A percentile compares a stretch with the other conserved stretches of the same genome.
Evolutionary conservation across 495 filamentous ascomycete genomes (phyloP).

Genomic region (Pyrenopolyporus hunteri): DNA sequence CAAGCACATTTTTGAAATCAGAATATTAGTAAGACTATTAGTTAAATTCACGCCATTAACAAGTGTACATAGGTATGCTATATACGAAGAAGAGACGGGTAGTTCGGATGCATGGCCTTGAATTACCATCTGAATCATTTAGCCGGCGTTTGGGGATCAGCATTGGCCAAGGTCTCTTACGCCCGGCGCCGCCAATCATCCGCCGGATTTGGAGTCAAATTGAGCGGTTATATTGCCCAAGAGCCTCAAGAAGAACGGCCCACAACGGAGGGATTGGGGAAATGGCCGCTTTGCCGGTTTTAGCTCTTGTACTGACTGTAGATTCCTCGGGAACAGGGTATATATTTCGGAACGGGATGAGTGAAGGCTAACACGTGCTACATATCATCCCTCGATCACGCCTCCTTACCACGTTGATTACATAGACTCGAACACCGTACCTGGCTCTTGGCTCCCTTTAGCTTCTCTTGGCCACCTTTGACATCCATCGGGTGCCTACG

Average conservation of each 20-base stretch:
- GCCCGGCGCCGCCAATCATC: constrained; percentile 6
- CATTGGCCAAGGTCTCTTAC: constrained; percentile 7
- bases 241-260: constrained; percentile 8
- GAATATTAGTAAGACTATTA: too few species aligned
- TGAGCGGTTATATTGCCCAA: constrained; percentile 15
- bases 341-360: constrained; percentile 1
- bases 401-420: too few species aligned
- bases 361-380: not conserved
- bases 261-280: not conserved
- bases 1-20: too few species aligned
- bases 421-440: too few species aligned
- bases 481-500: too few species aligned
- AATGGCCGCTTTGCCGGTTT: constrained; percentile 5
- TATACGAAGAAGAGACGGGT: too few species aligned
- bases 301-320: not conserved
- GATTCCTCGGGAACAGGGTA: not conserved
- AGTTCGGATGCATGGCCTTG: not conserved
- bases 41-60: too few species aligned
- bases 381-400: too few species aligned
- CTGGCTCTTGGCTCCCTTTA: constrained; percentile 19
- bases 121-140: constrained; percentile 8
- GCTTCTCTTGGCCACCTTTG: too few species aligned
- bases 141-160: constrained; percentile 21
- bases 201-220: constrained; percentile 3
- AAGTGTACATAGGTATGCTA: too few species aligned